Conservation (phyloP, 2,329 filamentous ascomycete species). For the Stagonosporopsis cucurbitacearum region DNA sequence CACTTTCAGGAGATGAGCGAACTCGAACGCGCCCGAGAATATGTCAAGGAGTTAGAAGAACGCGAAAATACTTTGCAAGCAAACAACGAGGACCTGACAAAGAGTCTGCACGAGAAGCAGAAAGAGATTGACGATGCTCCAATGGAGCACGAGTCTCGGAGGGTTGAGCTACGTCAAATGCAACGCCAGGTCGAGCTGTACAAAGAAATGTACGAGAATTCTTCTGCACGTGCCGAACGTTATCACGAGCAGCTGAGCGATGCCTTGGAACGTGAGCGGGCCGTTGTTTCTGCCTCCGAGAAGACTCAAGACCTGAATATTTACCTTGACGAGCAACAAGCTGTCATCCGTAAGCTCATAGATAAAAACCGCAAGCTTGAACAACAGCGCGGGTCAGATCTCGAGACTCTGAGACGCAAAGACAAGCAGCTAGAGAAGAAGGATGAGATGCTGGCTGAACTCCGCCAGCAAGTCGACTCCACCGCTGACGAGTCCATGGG, state of each 20-base stretch:
- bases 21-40: conserved; percentile 23
- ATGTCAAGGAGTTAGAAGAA: conserved; percentile 24
- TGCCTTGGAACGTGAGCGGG: conserved; percentile 5
- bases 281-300: neutral
- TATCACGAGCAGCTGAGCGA: conserved; percentile 20
- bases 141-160: conserved; percentile 19
- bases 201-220: conserved; percentile 16
- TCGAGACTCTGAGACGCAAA: neutral
- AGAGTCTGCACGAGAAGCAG: conserved; percentile 23
- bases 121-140: conserved; percentile 23
- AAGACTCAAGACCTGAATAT: conserved; percentile 21
- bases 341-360: conserved; percentile 15
- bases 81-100: conserved; percentile 11
- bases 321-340: conserved; percentile 14
- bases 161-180: conserved; percentile 28
- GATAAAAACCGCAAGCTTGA: conserved; percentile 19
- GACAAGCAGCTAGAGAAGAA: conserved; percentile 1
- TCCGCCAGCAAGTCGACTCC: neutral
- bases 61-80: conserved; percentile 19
- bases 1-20: conserved; percentile 19
- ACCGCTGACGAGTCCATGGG: neutral
- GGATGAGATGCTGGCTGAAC: neutral
- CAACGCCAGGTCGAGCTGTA: conserved; percentile 19
- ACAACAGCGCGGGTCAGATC: neutral
- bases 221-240: conserved; percentile 18